Base-by-base conservation (phyloP, 768 basidiomycete genomes). In the Pleurotus eryngii region DNA sequence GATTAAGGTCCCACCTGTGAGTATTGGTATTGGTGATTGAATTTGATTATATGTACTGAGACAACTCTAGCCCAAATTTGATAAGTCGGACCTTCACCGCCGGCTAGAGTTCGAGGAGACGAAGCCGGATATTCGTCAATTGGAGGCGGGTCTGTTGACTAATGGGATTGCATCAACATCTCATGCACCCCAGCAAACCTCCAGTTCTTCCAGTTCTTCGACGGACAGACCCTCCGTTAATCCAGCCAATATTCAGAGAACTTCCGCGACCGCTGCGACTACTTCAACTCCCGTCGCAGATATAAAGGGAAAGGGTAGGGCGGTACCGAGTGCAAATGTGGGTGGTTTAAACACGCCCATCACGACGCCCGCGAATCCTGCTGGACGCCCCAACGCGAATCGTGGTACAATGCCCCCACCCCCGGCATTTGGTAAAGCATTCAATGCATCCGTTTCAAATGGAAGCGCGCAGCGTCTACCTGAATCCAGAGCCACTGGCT, bases 1-100 rank as follows among this genome's bases (percentile, higher is more conserved):
- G 73, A 87, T 98, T 61, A 96, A 92, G 68, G 85, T 92, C 0
- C 81, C 82, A 27, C 84, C 85, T 3, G 95, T 96, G 64, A 57
- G 89, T 81, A n/a, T 20, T 49, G 12, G n/a, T 46, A 15, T 20
- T 49, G 12, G n/a, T 46, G 4, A 24, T 15, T 46, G 15, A 5
- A 15, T 40, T 60, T 27, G 40, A 27, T 24, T 47, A 15, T 45
- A 46, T 57, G 1, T 60, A 46, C 26, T 2, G 9, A 17, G 15
- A 45, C 11, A 22, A 37, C 24, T 17, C 5, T 58, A 90, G 87
- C 75, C 77, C 9, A 92, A 87, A 67, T 82, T 93, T 57, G 83
- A 92, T 63, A 77, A 80, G 59, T 74, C 67, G n/a, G 78, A 83
- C 17, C 73, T 93, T 1, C 81, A 92, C 65, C 83, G 89, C 40